These are phyloP conservation scores for Strobilomyces echinocephalus DNA, from an alignment of 768 basidiomycete genomes.

Conservation along the genomic window DNA sequence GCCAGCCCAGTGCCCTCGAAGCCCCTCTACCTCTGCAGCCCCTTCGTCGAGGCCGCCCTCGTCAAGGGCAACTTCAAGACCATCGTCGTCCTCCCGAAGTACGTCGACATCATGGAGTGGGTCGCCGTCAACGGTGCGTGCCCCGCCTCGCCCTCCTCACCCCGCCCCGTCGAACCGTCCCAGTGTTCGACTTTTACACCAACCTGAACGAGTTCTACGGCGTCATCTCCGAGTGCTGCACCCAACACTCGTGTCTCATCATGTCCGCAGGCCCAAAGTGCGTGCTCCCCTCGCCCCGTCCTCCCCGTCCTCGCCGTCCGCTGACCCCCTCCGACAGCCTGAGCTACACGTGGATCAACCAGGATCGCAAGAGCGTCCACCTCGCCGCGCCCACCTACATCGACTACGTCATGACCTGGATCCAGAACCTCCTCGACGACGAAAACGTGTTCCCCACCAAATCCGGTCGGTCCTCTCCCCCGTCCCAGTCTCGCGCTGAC, in stretches of 20 bases:
- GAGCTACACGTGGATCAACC: conserved; percentile 93
- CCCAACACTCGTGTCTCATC: conserved; percentile 80
- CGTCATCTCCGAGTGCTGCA: conserved; percentile 89
- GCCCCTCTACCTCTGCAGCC: conserved; percentile 86
- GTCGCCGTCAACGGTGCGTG: conserved; percentile 86
- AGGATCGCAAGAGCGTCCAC: conserved; percentile 81
- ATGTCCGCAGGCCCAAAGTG: conserved; percentile 90
- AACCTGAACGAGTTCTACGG: conserved; percentile 98
- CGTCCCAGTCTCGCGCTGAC: neutral
- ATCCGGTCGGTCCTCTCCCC: conserved; percentile 53
- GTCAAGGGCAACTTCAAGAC: conserved; percentile 99
- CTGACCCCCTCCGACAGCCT: conserved; percentile 43
- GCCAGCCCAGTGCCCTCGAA: conserved; percentile 34
- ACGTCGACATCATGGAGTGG: conserved; percentile 95
- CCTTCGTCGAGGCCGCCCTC: conserved; percentile 91
- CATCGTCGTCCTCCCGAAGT: conserved; percentile 94
- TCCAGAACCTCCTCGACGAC: conserved; percentile 92
- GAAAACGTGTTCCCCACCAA: conserved; percentile 94
- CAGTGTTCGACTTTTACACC: conserved; percentile 96
- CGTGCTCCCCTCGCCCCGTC: conserved; percentile 26
- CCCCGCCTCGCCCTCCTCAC: neutral
- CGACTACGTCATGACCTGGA: conserved; percentile 96
- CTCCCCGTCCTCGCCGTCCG: too few relatives aligned
- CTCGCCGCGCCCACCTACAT: conserved; percentile 94
- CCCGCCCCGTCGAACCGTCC: conserved; percentile 38